Base-by-base conservation (phyloP, 352 stramenopile genomes). In the Pythium grandisporangium region DNA sequence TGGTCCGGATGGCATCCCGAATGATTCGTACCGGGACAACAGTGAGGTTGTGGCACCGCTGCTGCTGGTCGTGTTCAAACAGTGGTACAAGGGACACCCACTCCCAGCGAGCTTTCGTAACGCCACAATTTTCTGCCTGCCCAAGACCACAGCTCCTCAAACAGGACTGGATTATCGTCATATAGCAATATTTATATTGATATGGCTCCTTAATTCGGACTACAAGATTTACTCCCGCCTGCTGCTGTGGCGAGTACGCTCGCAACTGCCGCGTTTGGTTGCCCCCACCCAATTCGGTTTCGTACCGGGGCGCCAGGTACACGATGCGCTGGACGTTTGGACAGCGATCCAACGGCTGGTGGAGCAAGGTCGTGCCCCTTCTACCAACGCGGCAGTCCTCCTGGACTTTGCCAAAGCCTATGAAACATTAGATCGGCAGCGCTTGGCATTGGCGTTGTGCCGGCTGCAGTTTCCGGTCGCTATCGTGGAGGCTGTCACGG, bases 361-460 rank as follows among this genome's bases (percentile, higher is more conserved):
- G 1, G 10, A 4, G 2, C 10, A 13, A 11, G 36, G 45, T 1
- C 7, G 17, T 2, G 13, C 34, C 2, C 45, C 35, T 2, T 1
- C 1, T 3, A 34, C 14, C 17, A 14, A 27, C 6, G 19, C 25
- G 14, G 47, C 40, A 2, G 19, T 48, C 3, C 2, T 55, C 2
- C 40, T 55, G 1, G 47, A 55, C 16, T 48, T 55, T 10, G 38
- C 37, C 8, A 54, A 54, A 16, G 47, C 47, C 0, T 55, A 55
- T 20, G 46, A 53, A 14, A 47, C 30, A 14, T 23, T 53, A 8
- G 37, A 47, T 23, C 37, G 46, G 1, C 2, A 16, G 1, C 42
- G 41, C 23, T 25, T 47, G 1, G 4, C 11, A 2, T 17, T 21
- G 8, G 38, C 38, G 7, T 32, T 53, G 2, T 3, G 7, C 4